Base-by-base conservation (phyloP, 306 rosid genomes). In the Begonia loranthoides region DNA sequence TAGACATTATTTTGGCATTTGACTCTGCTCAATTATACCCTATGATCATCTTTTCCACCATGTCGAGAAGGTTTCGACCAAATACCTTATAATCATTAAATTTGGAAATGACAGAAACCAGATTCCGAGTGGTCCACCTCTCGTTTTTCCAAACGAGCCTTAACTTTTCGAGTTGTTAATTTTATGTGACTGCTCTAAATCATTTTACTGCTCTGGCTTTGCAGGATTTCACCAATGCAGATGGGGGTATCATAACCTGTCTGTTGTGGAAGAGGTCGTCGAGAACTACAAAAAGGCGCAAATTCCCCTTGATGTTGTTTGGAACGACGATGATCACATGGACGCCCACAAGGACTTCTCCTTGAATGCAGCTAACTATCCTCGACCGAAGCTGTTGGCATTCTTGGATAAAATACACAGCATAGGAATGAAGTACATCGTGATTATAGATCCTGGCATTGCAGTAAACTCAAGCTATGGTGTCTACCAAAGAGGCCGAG, bases 251-350 rank as follows among this genome's bases (percentile, higher is more conserved):
- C 97, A 85, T 68, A 90, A 90, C 66, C 67, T 90, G 51, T 90
- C 97, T 14, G 95, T 90, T 17, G 79, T 85, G 41, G 97, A 90
- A 66, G 97, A 90, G 41, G 97, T 90, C 54, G 95, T 90, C 56
- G 95, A 62, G 45, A 90, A 61, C 60, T 90, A 90, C 75, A 61
- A 80, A 52, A 85, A 86, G 71, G 87, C 97, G 49, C 58, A 72
- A 72, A 90, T 90, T 59, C 97, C 97, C 19, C 86, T 90, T 4
- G 97, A 90, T 62, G 97, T 90, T 56, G 82, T 90, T 17, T 90
- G 97, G 97, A 90, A 76, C 13, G 97, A 89, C 40, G 97, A 85
- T 60, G 97, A 89, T 72, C 95, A 90, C 81, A 89, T 79, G 94
- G 97, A 86, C 33, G 95, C 75, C 54, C 62, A 78, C 57, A 90